A percentile compares a stretch with the other conserved stretches of the same genome.
These are phyloP conservation scores for Ophiocordyceps unilateralis DNA, from an alignment of 2,329 filamentous ascomycete genomes.

Conservation along the genomic window DNA sequence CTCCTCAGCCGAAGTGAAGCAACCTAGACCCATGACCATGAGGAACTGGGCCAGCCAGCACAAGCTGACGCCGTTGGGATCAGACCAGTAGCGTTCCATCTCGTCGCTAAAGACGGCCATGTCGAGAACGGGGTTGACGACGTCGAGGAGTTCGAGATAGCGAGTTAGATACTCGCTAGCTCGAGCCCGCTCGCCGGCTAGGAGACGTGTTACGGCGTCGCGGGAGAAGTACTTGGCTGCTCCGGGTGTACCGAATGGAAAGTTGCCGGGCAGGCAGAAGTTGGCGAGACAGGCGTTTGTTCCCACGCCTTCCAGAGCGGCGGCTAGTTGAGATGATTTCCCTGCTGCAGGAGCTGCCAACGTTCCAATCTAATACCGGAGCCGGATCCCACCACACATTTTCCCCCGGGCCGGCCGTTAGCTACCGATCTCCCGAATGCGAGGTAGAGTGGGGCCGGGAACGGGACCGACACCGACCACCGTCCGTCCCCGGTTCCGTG, in stretches of 20 bases:
- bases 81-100: slow-evolving; percentile 15
- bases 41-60: slow-evolving; percentile 17
- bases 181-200: slow-evolving; percentile 11
- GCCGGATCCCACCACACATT: too few species aligned
- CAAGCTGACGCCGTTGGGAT: slow-evolving; percentile 12
- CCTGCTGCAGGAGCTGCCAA: slow-evolving; percentile 6
- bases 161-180: slow-evolving; percentile 11
- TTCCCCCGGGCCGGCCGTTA: too few species aligned
- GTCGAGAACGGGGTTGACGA: slow-evolving; percentile 18
- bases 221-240: slow-evolving; percentile 15
- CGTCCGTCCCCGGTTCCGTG: too few species aligned
- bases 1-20: slow-evolving; percentile 14
- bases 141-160: slow-evolving; percentile 15
- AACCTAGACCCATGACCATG: slow-evolving; percentile 18
- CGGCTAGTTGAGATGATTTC: slow-evolving; percentile 10
- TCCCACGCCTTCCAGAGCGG: slow-evolving; percentile 14
- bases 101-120: slow-evolving; percentile 11
- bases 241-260: slow-evolving; percentile 19
- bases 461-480: too few species aligned
- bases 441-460: too few species aligned
- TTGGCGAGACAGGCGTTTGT: slow-evolving; percentile 18
- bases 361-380: slow-evolving; percentile 9
- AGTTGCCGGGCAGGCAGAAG: slow-evolving; percentile 18
- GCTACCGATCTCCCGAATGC: too few species aligned
- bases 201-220: slow-evolving; percentile 13